Conservation (phyloP, 1,284 basidiomycete species). For the Trichosporon asahii region DNA sequence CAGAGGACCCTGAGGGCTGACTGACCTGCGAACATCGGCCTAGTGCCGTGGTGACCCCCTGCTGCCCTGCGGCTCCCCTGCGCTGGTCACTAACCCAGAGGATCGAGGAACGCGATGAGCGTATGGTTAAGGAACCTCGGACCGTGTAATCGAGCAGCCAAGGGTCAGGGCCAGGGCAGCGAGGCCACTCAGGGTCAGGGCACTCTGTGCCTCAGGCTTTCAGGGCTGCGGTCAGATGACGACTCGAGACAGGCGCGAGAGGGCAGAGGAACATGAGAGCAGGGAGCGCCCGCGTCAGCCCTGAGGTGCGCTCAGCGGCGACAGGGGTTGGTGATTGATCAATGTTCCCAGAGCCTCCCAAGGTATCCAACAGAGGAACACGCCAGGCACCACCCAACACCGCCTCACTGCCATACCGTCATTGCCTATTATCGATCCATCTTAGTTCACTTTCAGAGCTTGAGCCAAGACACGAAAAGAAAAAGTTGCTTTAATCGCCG, state of each 20-base stretch:
- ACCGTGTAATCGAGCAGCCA: slow-evolving; percentile 9
- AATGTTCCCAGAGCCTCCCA: slow-evolving; percentile 1
- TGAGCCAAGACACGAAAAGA: background rate
- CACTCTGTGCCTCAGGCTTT: background rate
- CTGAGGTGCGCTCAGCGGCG: slow-evolving; percentile 2
- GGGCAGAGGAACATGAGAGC: too few species aligned
- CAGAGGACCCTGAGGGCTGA: background rate
- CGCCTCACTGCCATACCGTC: background rate
- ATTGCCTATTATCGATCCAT: background rate
- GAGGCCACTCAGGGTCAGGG: background rate
- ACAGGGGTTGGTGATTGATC: background rate
- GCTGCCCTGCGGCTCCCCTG: background rate
- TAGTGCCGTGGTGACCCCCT: background rate
- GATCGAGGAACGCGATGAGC: background rate
- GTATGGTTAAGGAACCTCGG: slow-evolving; percentile 6
- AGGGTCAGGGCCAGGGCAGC: background rate
- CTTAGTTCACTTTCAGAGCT: background rate
- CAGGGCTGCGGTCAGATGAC: background rate
- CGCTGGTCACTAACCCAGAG: slow-evolving; percentile 6
- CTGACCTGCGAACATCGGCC: slow-evolving; percentile 1
- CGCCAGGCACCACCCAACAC: slow-evolving; percentile 3
- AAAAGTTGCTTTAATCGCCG: slow-evolving; percentile 2
- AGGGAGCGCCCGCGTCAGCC: background rate
- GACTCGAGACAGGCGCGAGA: too few species aligned
- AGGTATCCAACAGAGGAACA: background rate